Evolutionary conservation across 2,329 filamentous ascomycete species (phyloP).

Genomic region (Fusarium newnesense): DNA sequence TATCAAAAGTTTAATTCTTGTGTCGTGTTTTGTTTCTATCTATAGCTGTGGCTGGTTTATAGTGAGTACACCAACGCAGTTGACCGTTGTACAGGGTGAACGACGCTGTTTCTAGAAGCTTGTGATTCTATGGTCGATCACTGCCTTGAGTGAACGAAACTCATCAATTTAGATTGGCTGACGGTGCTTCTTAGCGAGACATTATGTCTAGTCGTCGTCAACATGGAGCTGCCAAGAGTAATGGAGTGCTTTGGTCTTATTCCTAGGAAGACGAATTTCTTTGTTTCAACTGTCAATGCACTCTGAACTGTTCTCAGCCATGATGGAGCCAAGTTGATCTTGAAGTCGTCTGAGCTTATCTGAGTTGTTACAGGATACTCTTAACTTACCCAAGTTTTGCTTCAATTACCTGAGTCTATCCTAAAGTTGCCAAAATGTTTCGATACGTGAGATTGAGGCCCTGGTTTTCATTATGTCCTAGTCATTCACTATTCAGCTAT

Average conservation of each 20-base stretch:
- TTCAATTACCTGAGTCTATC: not conserved
- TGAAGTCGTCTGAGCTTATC: not conserved
- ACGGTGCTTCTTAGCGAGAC: not conserved
- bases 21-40: not conserved
- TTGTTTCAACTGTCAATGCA: not conserved
- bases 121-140: constrained; percentile 9
- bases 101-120: constrained; percentile 20
- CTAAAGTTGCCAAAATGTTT: not conserved
- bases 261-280: not conserved
- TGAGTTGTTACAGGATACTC: not conserved
- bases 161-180: not conserved
- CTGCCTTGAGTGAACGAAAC: not conserved
- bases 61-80: constrained; percentile 4
- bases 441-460: not conserved
- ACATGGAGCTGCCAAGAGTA: not conserved
- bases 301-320: too few relatives aligned
- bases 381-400: not conserved
- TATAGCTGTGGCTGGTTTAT: constrained; percentile 1
- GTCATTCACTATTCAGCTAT: not conserved
- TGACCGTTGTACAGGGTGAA: constrained; percentile 12
- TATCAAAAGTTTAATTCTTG: constrained; percentile 2
- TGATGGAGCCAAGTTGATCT: not conserved
- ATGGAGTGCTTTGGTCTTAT: not conserved
- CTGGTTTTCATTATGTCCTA: fast-evolving
- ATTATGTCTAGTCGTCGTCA: not conserved